Evolutionary conservation across 768 basidiomycete genomes (phyloP).

Genomic region (Amanita pseudoporphyria): DNA sequence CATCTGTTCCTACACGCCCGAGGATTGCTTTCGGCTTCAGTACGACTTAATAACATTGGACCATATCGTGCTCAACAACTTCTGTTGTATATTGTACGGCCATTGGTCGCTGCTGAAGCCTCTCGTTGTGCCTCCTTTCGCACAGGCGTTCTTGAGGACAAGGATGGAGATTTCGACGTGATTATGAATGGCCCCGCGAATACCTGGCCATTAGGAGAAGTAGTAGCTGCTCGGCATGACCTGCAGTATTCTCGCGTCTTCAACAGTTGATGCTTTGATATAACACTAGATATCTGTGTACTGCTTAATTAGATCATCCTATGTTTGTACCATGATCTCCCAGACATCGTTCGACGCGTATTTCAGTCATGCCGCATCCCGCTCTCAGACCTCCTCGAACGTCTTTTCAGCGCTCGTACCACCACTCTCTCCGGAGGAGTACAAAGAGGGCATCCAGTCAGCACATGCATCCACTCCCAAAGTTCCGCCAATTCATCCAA

Average conservation of each 20-base stretch:
- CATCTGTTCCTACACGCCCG: conserved; percentile 92
- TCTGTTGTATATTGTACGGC: conserved; percentile 62
- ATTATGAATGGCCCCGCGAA: conserved; percentile 58
- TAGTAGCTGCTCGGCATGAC: conserved; percentile 84
- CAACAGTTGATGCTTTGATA: conserved; percentile 66
- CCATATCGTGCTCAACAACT: conserved; percentile 91
- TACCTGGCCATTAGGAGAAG: conserved; percentile 96
- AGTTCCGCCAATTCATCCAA: conserved; percentile 23
- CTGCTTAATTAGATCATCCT: conserved; percentile 7
- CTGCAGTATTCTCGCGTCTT: conserved; percentile 94
- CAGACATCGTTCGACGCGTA: conserved; percentile 80
- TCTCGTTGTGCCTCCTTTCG: conserved; percentile 34
- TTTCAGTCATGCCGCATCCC: conserved; percentile 54
- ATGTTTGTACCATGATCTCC: conserved; percentile 30
- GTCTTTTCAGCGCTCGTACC: conserved; percentile 70
- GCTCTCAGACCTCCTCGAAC: conserved; percentile 66
- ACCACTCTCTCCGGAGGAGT: conserved; percentile 62
- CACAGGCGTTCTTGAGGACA: conserved; percentile 30
- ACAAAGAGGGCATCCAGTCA: conserved; percentile 29
- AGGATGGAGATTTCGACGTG: conserved; percentile 27
- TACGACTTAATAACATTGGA: conserved; percentile 85
- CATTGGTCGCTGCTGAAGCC: conserved; percentile 51
- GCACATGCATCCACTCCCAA: conserved; percentile 15
- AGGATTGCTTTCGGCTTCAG: conserved; percentile 82
- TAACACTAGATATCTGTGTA: conserved; percentile 2